Base-by-base conservation (phyloP, 257 asterid genomes). In the Asclepias syriaca region DNA sequence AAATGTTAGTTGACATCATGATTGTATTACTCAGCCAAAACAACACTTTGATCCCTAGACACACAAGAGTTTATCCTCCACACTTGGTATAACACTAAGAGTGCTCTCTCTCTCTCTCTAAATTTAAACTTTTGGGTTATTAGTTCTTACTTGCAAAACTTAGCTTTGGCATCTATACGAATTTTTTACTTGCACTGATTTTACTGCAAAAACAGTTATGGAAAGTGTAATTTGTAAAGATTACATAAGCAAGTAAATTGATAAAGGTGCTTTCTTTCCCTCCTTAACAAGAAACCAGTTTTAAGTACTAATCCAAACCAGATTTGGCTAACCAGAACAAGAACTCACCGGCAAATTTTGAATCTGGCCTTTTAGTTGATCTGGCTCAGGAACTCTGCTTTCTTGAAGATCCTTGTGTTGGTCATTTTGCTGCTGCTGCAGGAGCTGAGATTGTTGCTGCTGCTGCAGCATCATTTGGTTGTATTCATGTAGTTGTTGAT, bases 361-460 rank as follows among this genome's bases (percentile, higher is more conserved):
- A 67, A 49, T 19, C 15, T 9, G 63, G 46, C 53, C 56, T 67
- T 59, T 68, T 27, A 3, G 29, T 7, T 53, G 40, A 53, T 51
- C 79, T 14, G 24, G 39, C 65, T 63, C 46, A 19, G 66, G 56
- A 24, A 19, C 10, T 32, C 29, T 43, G 7, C 13, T 56, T 58
- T 73, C 78, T 57, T 74, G 81, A 66, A 51, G 76, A 39, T 72
- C 80, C 59, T 79, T 73, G 66, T 78, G 79, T 32, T 70, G 76
- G 54, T 74, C 88, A 58, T 78, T 75, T 40, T 76, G 85, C 16
- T 73, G 80, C 72, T 76, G 83, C 79, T 80, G 89, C 79, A 51
- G 77, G n/a, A n/a, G n/a, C n/a, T n/a, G n/a, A n/a, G n/a, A n/a
- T n/a, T n/a, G n/a, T 40, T 76, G 85, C 16, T 73, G 80, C 72